Evolutionary conservation across 108 stramenopile genomes (phyloP), one percentile per base, ranked within the genome.

Genomic region (Fistulifera pelliculosa): DNA sequence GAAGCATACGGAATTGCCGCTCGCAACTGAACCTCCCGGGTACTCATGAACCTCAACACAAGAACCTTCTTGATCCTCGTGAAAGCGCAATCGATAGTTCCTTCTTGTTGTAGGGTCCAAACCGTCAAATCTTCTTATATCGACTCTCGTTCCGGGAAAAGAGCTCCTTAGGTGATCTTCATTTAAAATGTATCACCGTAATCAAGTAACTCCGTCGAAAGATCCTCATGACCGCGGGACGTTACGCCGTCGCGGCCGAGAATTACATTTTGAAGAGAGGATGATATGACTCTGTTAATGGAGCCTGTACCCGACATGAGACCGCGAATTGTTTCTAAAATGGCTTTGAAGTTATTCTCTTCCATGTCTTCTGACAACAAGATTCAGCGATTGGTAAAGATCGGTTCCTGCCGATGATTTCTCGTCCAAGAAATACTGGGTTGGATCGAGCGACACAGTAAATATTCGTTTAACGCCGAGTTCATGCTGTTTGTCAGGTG

Each of bases 261-360:
- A 0, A 98, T 61, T 0, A 96, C 60, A 24, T 81, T 75, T 59
- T 93, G 90, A 39, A 98, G 71, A 94, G 93, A 98, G 15, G 58
- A 61, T 1, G 98, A 96, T 42, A 98, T 76, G 3, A 89, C 93
- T 17, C 82, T 56, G 49, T 72, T 69, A 58, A 93, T 86, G 10
- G 90, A 87, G 31, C 77, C 71, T 10, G 79, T 66, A 0, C 89
- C 89, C 15, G 75, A 73, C 40, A 68, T 60, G 67, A 96, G 54
- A 28, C 83, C 73, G 38, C 94, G 85, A 27, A 97, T 93, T 7
- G 94, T 95, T 60, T 94, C 93, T 24, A 98, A 61, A 11, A 96
- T 76, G 18, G 93, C 65, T 70, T 91, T 95, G 80, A 95, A 96
- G 68, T 97, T 98, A 61, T 98, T 95, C 96, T 39, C 78, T 56